Percentiles rank a stretch among this genome's conserved stretches.
Evolutionary conservation across 179 eudicot species (phyloP).

Genomic region (Gypsophila paniculata): DNA sequence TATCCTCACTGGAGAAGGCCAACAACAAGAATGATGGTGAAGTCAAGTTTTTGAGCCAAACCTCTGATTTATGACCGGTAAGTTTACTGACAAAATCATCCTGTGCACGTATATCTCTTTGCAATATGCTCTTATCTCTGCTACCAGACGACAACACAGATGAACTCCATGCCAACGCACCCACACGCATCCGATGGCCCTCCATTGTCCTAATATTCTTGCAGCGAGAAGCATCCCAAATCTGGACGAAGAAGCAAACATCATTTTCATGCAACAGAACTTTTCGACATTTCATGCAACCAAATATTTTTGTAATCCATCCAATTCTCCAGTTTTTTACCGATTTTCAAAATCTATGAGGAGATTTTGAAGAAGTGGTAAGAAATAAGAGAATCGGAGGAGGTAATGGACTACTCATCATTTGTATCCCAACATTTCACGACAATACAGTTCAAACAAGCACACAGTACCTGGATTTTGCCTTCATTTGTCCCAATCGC

Average conservation of each 20-base stretch:
- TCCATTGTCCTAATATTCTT: conserved; percentile 85
- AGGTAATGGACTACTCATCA: too few species aligned
- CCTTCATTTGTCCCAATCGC: conserved; percentile 92
- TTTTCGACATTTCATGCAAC: too few species aligned
- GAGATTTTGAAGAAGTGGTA: too few species aligned
- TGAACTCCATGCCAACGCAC: conserved; percentile 94
- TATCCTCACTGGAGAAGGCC: too few species aligned
- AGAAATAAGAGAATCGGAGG: too few species aligned
- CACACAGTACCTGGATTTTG: conserved; percentile 61
- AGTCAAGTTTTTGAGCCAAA: conserved; percentile 28
- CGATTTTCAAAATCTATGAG: too few species aligned
- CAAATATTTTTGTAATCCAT: too few species aligned
- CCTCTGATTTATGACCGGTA: conserved; percentile 92
- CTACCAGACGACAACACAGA: conserved; percentile 88
- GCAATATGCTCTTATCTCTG: conserved; percentile 81
- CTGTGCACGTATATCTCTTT: conserved; percentile 76
- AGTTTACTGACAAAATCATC: conserved; percentile 82
- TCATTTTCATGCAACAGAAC: too few species aligned
- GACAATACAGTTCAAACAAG: not conserved
- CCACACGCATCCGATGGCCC: conserved; percentile 87
- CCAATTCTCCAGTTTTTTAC: too few species aligned
- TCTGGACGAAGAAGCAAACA: conserved; percentile 36
- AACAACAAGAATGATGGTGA: too few species aligned
- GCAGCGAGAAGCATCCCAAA: conserved; percentile 95
- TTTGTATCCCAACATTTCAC: too few species aligned